Base-by-base conservation (phyloP, 2,329 filamentous ascomycete genomes). In the Aspergillus caelatus region DNA sequence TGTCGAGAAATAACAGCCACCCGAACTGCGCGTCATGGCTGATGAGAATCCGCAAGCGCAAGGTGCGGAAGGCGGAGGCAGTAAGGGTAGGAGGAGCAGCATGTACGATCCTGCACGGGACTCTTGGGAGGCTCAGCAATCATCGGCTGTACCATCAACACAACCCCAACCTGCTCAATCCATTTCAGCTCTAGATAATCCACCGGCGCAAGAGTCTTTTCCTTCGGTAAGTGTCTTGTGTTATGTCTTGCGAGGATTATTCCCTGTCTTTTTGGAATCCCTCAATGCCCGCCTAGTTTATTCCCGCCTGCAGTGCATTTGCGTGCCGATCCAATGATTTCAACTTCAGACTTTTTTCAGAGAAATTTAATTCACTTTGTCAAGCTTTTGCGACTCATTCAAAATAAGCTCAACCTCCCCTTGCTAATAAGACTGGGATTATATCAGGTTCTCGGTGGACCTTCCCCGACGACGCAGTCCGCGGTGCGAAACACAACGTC, bases 101-200 rank as follows among this genome's bases (percentile, higher is more conserved):
- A 71, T 68, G 68, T 71, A 70, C 50, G 68, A 70, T 68, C 66
- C 67, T 50, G 70, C 70, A 60, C 70, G 70, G 64, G 70, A 71
- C 64, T 62, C 52, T 45, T 71, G 70, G 70, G 70, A 67, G 53
- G 65, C 60, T 43, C 46, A 50, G 46, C 57, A 58, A 52, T 45
- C 60, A 23, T 52, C 60, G 14, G 23, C 26, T n/a, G 26, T 50
- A 30, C 30, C n/a, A 19, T 23, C 16, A 39, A 36, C 52, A 26
- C 52, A 21, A 19, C n/a, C 11, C 23, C 32, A 39, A 23, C n/a
- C 21, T 21, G 19, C 19, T 21, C 52, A 14, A 10, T 21, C n/a
- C 34, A 3, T 14, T 23, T 56, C 36, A 26, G 8, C 48, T 52
- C 28, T 32, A n/a, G 19, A n/a, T n/a, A 32, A 52, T n/a, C 26